A percentile compares a stretch with the other conserved stretches of the same genome.
Conservation (phyloP, 2,329 filamentous ascomycete species). For the Fusarium sp. region DNA sequence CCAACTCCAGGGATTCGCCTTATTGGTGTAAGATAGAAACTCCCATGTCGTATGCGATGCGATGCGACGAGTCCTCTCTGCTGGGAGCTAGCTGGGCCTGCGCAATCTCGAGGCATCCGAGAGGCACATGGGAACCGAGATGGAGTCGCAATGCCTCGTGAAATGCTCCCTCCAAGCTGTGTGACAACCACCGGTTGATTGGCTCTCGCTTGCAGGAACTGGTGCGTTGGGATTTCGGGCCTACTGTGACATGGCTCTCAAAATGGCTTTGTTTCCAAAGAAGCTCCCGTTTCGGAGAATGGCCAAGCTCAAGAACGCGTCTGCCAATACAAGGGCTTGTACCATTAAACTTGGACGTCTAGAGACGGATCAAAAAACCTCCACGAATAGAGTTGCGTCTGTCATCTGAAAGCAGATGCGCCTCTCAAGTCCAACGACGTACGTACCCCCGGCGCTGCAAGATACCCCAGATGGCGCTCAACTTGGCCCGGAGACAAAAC, state of each 20-base stretch:
- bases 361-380: slow-evolving; percentile 28
- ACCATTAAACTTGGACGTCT: slow-evolving; percentile 2
- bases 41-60: slow-evolving; percentile 29
- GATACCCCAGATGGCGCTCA: slow-evolving; percentile 18
- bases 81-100: slow-evolving; percentile 7
- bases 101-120: slow-evolving; percentile 22
- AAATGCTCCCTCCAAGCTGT: slow-evolving; percentile 1
- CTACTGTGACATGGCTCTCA: not conserved
- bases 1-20: slow-evolving; percentile 29
- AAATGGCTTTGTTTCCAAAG: slow-evolving; percentile 4
- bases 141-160: slow-evolving; percentile 12
- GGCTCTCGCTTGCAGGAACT: slow-evolving; percentile 2
- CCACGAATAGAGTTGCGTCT: slow-evolving; percentile 36
- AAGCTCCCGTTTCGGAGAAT: not conserved
- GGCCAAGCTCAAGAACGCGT: slow-evolving; percentile 4
- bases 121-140: slow-evolving; percentile 20
- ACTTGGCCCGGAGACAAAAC: slow-evolving; percentile 2
- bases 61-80: slow-evolving; percentile 1
- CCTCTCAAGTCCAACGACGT: slow-evolving; percentile 5
- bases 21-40: slow-evolving; percentile 38
- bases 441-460: slow-evolving; percentile 9
- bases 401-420: slow-evolving; percentile 13
- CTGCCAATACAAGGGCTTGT: not conserved
- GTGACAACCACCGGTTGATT: not conserved
- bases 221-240: not conserved